A percentile compares a stretch with the other conserved stretches of the same genome.
Evolutionary conservation across 1,284 basidiomycete genomes (phyloP).

Genomic region (Irpex sp.): DNA sequence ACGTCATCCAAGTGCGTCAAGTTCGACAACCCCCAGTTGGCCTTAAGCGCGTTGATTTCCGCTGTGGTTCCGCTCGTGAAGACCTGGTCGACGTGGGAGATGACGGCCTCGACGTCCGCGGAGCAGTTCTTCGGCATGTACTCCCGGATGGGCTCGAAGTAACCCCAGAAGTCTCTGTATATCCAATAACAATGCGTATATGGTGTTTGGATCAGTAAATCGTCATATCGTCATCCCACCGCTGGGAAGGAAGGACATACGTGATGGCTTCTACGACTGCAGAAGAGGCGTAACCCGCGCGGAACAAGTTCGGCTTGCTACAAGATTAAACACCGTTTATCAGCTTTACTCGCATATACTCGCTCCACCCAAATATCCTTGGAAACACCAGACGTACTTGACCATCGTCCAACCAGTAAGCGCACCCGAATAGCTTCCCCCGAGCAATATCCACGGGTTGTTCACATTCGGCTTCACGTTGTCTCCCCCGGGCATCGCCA

Average conservation of each 20-base stretch:
- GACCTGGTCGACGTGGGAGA: conserved; percentile 56
- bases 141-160: conserved; percentile 67
- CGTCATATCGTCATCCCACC: no score
- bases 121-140: conserved; percentile 75
- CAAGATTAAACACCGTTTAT: conserved; percentile 6
- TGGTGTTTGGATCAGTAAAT: no score
- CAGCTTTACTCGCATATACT: not conserved
- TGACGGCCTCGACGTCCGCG: conserved; percentile 63
- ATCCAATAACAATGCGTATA: not conserved
- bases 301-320: conserved; percentile 65
- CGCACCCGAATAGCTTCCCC: conserved; percentile 72
- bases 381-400: conserved; percentile 40
- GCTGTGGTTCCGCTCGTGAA: conserved; percentile 40
- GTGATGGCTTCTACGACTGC: conserved; percentile 67
- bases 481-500: conserved; percentile 66
- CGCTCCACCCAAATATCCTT: not conserved
- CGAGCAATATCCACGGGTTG: conserved; percentile 66
- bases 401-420: conserved; percentile 71
- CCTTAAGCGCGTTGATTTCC: conserved; percentile 51
- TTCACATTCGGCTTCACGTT: conserved; percentile 46
- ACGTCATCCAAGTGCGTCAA: conserved; percentile 65
- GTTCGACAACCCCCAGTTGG: conserved; percentile 52
- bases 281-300: conserved; percentile 68
- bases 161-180: conserved; percentile 52
- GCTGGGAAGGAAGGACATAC: conserved; percentile 29